Conservation (phyloP, 225 moss, liverwort and hornwort species). For the Straminergon stramineum region DNA sequence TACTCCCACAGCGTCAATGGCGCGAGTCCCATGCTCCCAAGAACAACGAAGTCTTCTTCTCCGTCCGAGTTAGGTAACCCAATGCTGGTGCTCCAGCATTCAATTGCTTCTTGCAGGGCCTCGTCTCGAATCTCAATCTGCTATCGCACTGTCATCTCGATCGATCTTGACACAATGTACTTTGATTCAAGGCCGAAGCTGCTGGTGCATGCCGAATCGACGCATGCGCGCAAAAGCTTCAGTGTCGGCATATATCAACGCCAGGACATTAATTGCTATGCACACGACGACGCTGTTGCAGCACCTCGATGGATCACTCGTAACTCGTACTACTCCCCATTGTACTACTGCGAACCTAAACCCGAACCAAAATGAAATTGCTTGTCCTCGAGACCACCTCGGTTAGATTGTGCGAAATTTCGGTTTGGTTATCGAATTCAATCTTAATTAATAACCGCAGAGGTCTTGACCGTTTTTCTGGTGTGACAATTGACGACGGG, state of each 20-base stretch:
- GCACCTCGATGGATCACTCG: neutral
- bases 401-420: neutral
- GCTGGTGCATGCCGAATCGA: neutral
- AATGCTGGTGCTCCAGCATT: neutral
- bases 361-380: neutral
- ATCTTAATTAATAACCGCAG: neutral
- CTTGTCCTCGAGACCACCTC: neutral
- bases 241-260: neutral
- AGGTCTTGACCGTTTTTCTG: slow-evolving; percentile 18
- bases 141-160: neutral
- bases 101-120: neutral
- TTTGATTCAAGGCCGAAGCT: too few relatives aligned
- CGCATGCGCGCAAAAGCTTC: neutral
- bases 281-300: neutral
- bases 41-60: neutral
- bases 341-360: neutral
- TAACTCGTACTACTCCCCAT: neutral
- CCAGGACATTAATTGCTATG: neutral
- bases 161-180: neutral
- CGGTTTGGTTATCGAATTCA: slow-evolving; percentile 2
- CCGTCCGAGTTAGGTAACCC: neutral
- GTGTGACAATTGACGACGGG: neutral
- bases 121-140: neutral
- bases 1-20: neutral
- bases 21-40: neutral